These are phyloP conservation scores for Colletotrichum incanum DNA, from an alignment of 2,329 filamentous ascomycete genomes.

Conservation along the genomic window DNA sequence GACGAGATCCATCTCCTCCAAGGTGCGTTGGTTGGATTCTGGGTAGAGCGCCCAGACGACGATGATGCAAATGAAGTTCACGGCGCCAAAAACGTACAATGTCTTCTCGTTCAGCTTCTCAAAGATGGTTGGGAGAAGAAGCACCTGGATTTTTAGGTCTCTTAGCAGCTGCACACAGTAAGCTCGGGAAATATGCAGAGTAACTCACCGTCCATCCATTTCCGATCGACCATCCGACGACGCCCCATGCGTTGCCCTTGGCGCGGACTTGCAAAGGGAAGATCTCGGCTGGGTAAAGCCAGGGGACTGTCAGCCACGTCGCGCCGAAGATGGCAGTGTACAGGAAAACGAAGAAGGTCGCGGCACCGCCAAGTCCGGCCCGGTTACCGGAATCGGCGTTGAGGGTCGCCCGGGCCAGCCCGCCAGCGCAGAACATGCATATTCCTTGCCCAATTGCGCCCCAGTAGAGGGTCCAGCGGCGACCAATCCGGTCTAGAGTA, in stretches of 20 bases:
- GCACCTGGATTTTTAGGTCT: conserved; percentile 45
- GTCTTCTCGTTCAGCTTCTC: conserved; percentile 77
- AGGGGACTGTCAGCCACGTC: conserved; percentile 68
- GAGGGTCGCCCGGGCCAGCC: conserved; percentile 68
- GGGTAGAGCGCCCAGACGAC: conserved; percentile 83
- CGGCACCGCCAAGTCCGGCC: conserved; percentile 73
- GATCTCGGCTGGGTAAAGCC: conserved; percentile 81
- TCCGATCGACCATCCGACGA: conserved; percentile 83
- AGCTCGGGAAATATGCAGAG: conserved; percentile 48
- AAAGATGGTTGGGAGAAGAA: conserved; percentile 75
- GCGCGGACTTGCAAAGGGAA: conserved; percentile 80
- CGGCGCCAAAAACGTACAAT: conserved; percentile 80
- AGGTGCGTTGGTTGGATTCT: conserved; percentile 80
- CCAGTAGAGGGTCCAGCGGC: conserved; percentile 80
- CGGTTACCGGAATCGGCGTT: conserved; percentile 59
- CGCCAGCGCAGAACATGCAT: conserved; percentile 78
- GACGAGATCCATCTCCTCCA: conserved; percentile 83
- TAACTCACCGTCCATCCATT: conserved; percentile 71
- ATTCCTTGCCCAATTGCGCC: conserved; percentile 76
- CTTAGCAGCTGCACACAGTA: conserved; percentile 49
- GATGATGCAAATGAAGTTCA: conserved; percentile 76
- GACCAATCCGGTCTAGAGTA: conserved; percentile 78
- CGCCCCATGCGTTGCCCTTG: conserved; percentile 83
- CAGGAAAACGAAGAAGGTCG: conserved; percentile 79
- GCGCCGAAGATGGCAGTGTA: conserved; percentile 60